phyloP scores from a whole-genome alignment of 768 basidiomycete genomes.

The Lentinula sp. region DNA sequence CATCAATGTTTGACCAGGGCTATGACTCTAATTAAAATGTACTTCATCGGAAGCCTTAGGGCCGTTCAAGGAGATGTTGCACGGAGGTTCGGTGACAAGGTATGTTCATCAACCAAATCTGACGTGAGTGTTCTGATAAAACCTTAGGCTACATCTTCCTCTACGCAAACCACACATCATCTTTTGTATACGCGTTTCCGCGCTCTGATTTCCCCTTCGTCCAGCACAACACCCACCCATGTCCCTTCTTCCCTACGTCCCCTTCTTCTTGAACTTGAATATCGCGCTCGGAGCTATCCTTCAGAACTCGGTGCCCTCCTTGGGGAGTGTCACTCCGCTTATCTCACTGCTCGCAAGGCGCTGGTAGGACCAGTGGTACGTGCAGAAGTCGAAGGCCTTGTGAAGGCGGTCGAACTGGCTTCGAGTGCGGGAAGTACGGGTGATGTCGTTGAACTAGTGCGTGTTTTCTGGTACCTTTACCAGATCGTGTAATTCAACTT shows the following conservation, averaged over 20 bases:
- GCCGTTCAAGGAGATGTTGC: slow-evolving; percentile 75
- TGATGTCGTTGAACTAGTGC: slow-evolving; percentile 84
- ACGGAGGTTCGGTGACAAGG: slow-evolving; percentile 72
- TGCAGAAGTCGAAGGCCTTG: slow-evolving; percentile 84
- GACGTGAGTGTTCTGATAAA: not conserved
- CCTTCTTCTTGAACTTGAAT: slow-evolving; percentile 80
- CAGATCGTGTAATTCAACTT: slow-evolving; percentile 1
- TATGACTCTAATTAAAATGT: slow-evolving; percentile 98
- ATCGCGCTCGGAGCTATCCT: slow-evolving; percentile 67
- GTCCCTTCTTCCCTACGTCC: slow-evolving; percentile 54
- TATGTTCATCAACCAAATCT: slow-evolving; percentile 16
- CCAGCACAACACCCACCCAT: not conserved
- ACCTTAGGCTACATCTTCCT: slow-evolving; percentile 51
- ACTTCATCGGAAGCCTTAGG: slow-evolving; percentile 81
- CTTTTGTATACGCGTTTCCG: slow-evolving; percentile 88
- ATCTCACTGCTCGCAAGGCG: slow-evolving; percentile 66
- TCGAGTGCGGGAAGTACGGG: slow-evolving; percentile 29
- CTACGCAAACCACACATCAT: slow-evolving; percentile 60
- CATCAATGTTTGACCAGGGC: slow-evolving; percentile 98
- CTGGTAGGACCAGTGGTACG: slow-evolving; percentile 61
- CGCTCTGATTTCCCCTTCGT: not conserved
- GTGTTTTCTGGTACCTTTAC: slow-evolving; percentile 10
- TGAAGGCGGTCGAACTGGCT: slow-evolving; percentile 30
- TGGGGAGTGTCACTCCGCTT: slow-evolving; percentile 82
- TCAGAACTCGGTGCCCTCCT: slow-evolving; percentile 81